Evolutionary conservation across 2,329 filamentous ascomycete genomes (phyloP), one percentile per base, ranked within the genome.

Genomic region (Berkeleyomyces basicola): DNA sequence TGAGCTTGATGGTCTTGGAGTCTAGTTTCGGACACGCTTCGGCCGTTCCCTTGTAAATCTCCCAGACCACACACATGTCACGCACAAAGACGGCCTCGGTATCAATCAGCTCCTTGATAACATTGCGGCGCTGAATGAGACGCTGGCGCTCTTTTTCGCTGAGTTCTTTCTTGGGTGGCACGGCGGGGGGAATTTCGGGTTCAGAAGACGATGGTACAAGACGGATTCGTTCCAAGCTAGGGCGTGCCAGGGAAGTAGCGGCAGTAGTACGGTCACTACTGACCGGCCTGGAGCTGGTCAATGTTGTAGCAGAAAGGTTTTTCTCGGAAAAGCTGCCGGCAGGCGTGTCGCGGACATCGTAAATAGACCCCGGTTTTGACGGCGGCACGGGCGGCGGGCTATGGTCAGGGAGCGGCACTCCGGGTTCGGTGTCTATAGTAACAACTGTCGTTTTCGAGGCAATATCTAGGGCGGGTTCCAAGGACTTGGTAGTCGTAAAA

Each of bases 11-110:
- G 66, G 95, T 95, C 66, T 92, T 88, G 49, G 82, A 77, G 51
- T 87, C 88, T 37, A 96, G 81, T 66, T 90, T 83, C 7, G 89
- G 83, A 63, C 88, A 90, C 9, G 87, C 87, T 67, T 87, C 84
- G 0, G 90, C 88, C 0, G 93, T 97, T 51, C 89, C 90, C 73
- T 95, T 95, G 78, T 97, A 99, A 62, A 99, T 97, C 70, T 97
- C 91, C 70, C 95, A 90, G 2, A 96, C 87, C 61, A 99, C 92
- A 71, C 91, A 96, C 89, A 99, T 92, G 71, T 99, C 93, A 66
- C 90, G 84, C 63, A 95, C 85, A 73, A 95, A 97, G 4, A 86
- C 85, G 58, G 90, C 85, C 71, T 99, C 93, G 0, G 70, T 99
- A 69, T 96, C 90, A 55, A 96, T 81, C 44, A 99, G 77, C 72